Evolutionary conservation across 2,329 filamentous ascomycete genomes (phyloP), one percentile per base, ranked within the genome.

Genomic region (Ciborinia camelliae): DNA sequence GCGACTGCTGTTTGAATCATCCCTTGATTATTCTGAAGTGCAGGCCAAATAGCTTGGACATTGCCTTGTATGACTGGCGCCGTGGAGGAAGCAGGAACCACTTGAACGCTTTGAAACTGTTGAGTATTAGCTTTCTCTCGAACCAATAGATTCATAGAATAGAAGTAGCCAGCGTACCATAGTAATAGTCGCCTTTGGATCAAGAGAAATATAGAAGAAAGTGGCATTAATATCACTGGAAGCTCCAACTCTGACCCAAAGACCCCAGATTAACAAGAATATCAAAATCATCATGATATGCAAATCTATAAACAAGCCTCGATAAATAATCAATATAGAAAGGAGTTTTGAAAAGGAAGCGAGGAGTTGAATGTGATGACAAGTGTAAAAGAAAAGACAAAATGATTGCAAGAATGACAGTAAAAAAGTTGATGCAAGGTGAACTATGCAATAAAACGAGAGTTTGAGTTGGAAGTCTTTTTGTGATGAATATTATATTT

Each of bases 41-140:
- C 48, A 51, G 59, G 59, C 59, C 59, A 62, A 8, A 62, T 12
- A 2, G 59, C 59, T 54, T 62, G 59, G 30, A 53, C 48, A 18
- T 41, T 39, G 5, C 59, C 59, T 43, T 35, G 59, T 20, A 53
- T 39, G 10, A 37, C 18, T 10, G 15, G 12, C 7, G 18, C 59
- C 4, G 8, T 53, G 12, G 59, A 62, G 5, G 59, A 39, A 18
- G 2, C 5, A 23, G 59, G 48, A 32, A 62, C 48, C 23, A 62
- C 35, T 62, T 62, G 59, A 41, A 51, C 14, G 35, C 48, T 62
- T 28, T 32, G 9, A 3, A 62, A 54, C 59, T 62, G n/a, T 8
- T 28, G 35, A 2, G 1, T 20, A 18, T 62, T 32, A 62, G 59
- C 28, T n/a, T 26, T 1, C 14, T 30, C 15, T 35, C 20, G 26